Percentiles rank a stretch among this genome's conserved stretches.
Evolutionary conservation across 495 filamentous ascomycete genomes (phyloP).

Genomic region (Neohortaea acidophila): DNA sequence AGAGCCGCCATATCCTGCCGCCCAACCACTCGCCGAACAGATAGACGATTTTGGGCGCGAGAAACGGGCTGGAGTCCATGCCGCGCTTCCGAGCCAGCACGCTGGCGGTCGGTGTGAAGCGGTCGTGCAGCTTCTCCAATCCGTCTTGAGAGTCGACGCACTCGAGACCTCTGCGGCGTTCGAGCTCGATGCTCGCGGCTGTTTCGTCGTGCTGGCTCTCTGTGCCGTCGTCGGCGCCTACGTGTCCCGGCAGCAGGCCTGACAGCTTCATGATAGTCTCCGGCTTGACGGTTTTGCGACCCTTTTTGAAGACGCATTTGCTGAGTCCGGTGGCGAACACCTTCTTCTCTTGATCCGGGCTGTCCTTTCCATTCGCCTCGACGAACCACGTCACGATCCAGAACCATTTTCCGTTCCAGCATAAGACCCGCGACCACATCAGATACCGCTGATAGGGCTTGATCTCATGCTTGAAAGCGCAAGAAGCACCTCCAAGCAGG

Average conservation of each 20-base stretch:
- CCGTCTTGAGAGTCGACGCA: no score
- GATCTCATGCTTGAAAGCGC: conserved; percentile 52
- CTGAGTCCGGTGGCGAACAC: conserved; percentile 60
- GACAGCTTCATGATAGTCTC: conserved; percentile 55
- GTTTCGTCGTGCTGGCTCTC: no score
- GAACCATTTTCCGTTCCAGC: conserved; percentile 76
- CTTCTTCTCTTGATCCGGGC: conserved; percentile 14
- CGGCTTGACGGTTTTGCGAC: conserved; percentile 71
- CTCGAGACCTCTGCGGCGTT: no score
- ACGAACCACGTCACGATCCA: conserved; percentile 62
- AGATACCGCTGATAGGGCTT: conserved; percentile 49
- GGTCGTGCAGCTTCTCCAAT: no score
- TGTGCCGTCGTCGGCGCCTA: no score
- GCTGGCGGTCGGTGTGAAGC: no score
- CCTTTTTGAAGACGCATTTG: conserved; percentile 85
- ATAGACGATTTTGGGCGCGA: no score
- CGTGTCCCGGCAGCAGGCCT: conserved; percentile 55
- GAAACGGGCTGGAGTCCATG: no score
- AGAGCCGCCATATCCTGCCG: no score
- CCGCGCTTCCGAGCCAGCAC: no score
- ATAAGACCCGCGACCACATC: conserved; percentile 48
- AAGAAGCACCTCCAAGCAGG: conserved; percentile 48
- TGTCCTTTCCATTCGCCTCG: conserved; percentile 25
- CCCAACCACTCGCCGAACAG: no score
- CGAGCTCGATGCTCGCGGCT: no score